Conservation (phyloP, 2,329 filamentous ascomycete species). For the Aspergillus pseudoglaucus region DNA sequence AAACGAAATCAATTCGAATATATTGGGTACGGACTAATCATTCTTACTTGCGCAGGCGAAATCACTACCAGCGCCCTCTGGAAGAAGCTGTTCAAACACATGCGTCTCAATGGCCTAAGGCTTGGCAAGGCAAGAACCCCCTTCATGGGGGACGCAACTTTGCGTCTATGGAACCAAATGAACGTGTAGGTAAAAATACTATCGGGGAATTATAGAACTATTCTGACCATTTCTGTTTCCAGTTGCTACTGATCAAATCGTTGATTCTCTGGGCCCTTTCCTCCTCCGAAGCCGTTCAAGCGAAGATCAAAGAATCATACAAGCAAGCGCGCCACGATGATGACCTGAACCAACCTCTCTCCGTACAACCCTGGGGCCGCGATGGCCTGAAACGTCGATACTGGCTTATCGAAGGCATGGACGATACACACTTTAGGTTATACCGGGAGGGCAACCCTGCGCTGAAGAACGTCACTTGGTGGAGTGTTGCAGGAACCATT, state of each 20-base stretch:
- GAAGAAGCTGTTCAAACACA: conserved; percentile 87
- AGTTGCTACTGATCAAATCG: conserved; percentile 78
- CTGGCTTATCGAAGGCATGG: conserved; percentile 85
- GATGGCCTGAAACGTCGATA: conserved; percentile 90
- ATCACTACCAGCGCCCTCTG: conserved; percentile 85
- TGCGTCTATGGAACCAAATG: conserved; percentile 69
- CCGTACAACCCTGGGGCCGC: conserved; percentile 82
- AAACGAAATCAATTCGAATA: conserved; percentile 1
- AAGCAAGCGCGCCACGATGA: conserved; percentile 76
- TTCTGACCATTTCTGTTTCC: conserved; percentile 9
- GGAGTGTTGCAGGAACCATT: conserved; percentile 84
- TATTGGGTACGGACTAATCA: conserved; percentile 20
- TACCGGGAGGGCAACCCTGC: conserved; percentile 89
- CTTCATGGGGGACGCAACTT: conserved; percentile 75
- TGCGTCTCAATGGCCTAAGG: conserved; percentile 77
- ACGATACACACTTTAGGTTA: conserved; percentile 88
- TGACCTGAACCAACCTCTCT: conserved; percentile 75
- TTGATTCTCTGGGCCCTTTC: conserved; percentile 84
- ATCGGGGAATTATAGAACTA: not conserved
- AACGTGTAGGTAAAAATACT: conserved; percentile 58
- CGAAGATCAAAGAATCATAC: conserved; percentile 79
- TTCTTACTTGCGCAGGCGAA: conserved; percentile 54
- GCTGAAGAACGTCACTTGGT: conserved; percentile 74
- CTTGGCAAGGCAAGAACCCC: conserved; percentile 79
- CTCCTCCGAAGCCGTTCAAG: conserved; percentile 75